phyloP scores from a whole-genome alignment of 192 early-diverging fungal species.

The Dissophora ornata region DNA sequence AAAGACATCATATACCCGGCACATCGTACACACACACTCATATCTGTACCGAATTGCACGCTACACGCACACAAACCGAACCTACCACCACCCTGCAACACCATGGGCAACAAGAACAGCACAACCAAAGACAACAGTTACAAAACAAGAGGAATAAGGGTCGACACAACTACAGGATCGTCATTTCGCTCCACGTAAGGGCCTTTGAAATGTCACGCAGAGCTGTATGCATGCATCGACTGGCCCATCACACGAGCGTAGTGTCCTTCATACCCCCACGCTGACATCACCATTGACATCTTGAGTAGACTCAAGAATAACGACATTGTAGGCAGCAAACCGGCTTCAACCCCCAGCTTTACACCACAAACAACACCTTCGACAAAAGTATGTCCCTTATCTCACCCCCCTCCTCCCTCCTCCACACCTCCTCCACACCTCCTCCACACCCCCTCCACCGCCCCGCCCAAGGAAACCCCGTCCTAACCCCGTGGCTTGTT shows the following conservation, averaged over 20 bases:
- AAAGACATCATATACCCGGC: too few relatives aligned
- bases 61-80: too few relatives aligned
- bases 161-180: conserved; percentile 27
- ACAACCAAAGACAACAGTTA: conserved; percentile 7
- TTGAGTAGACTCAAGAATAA: conserved; percentile 26
- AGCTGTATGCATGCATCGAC: not conserved
- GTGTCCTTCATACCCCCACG: not conserved
- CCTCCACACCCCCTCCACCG: not conserved
- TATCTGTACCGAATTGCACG: too few relatives aligned
- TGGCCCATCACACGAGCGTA: not conserved
- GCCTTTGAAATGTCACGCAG: not conserved
- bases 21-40: too few relatives aligned
- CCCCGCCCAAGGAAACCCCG: not conserved
- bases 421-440: not conserved
- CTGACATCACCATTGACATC: conserved; percentile 13
- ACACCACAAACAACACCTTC: conserved; percentile 5
- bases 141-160: conserved; percentile 47
- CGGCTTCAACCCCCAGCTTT: conserved; percentile 9
- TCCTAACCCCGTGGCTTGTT: conserved; percentile 1
- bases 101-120: conserved; percentile 52
- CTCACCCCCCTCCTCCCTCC: not conserved
- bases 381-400: conserved; percentile 27
- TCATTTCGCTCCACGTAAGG: conserved; percentile 38
- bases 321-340: conserved; percentile 2
- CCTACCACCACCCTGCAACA: too few relatives aligned